Percentiles rank a stretch among this genome's conserved stretches.
Evolutionary conservation across 495 filamentous ascomycete genomes (phyloP).

Genomic region (Letharia lupina): DNA sequence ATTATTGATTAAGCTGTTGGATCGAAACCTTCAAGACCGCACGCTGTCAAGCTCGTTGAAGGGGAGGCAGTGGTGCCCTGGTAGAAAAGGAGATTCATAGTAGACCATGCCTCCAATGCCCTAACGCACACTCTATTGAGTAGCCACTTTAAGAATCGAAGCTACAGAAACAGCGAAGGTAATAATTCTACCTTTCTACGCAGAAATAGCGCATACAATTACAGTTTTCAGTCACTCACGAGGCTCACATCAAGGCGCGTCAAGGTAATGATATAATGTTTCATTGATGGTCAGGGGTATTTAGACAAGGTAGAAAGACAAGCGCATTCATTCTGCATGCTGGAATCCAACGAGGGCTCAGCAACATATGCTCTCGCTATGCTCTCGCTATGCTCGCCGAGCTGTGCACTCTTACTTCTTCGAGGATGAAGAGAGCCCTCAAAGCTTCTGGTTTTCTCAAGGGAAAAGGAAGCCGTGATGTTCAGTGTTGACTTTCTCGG

Average conservation of each 20-base stretch:
- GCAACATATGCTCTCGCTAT: neutral
- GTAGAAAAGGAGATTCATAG: neutral
- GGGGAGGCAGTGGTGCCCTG: neutral
- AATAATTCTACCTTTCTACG: neutral
- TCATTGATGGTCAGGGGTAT: constrained; percentile 6
- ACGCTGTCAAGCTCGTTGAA: neutral
- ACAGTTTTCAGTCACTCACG: neutral
- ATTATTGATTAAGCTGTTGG: constrained; percentile 1
- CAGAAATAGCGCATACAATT: neutral
- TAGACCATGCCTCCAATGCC: neutral
- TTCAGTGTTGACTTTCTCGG: neutral
- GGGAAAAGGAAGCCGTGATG: neutral
- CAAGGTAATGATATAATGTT: neutral
- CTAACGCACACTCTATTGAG: neutral
- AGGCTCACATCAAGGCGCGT: neutral
- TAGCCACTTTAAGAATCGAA: neutral
- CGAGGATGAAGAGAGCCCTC: neutral
- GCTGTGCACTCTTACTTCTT: neutral
- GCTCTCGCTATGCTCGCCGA: neutral
- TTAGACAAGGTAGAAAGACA: constrained; percentile 9
- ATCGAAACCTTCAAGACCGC: too few species aligned
- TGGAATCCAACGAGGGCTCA: constrained; percentile 2
- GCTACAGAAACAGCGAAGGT: neutral
- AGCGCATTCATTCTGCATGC: constrained; percentile 1
- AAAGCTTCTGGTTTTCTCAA: too few species aligned